A percentile compares a stretch with the other conserved stretches of the same genome.
Conservation (phyloP, 148 eudicot species). For the Hydrangea macrophylla region DNA sequence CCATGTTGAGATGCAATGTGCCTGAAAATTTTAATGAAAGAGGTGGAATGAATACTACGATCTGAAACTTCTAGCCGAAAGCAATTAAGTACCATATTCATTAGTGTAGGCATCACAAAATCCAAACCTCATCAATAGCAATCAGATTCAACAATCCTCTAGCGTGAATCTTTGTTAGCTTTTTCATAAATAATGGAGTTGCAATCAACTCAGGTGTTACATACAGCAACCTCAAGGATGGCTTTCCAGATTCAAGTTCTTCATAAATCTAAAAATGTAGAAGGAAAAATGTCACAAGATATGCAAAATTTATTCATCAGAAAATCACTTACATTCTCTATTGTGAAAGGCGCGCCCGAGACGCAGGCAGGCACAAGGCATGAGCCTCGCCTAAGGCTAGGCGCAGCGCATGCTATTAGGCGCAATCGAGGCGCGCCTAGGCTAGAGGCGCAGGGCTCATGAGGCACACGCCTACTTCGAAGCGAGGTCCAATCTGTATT, state of each 20-base stretch:
- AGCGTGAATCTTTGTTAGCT: conserved; percentile 66
- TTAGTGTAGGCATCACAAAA: neutral
- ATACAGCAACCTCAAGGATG: conserved; percentile 74
- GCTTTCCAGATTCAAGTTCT: conserved; percentile 84
- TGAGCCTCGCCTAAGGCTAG: no score
- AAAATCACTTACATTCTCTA: no score
- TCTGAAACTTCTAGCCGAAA: conserved; percentile 9
- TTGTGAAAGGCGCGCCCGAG: no score
- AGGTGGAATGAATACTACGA: neutral
- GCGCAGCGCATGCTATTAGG: no score
- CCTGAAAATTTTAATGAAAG: conserved; percentile 41
- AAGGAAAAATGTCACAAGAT: neutral
- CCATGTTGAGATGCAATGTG: conserved; percentile 96
- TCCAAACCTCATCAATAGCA: conserved; percentile 90
- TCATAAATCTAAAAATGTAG: conserved; percentile 61
- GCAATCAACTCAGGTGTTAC: conserved; percentile 96
- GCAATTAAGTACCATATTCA: conserved; percentile 5
- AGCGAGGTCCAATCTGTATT: no score
- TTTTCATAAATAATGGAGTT: conserved; percentile 69
- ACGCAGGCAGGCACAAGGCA: no score
- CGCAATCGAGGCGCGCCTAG: no score
- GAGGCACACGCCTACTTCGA: no score
- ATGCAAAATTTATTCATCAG: conserved; percentile 4
- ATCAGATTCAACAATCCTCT: conserved; percentile 85
- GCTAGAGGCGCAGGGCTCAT: no score